Percentiles rank a stretch among this genome's conserved stretches.
Evolutionary conservation across 805 yeast species (phyloP).

Genomic region (Monosporozyma solicola): DNA sequence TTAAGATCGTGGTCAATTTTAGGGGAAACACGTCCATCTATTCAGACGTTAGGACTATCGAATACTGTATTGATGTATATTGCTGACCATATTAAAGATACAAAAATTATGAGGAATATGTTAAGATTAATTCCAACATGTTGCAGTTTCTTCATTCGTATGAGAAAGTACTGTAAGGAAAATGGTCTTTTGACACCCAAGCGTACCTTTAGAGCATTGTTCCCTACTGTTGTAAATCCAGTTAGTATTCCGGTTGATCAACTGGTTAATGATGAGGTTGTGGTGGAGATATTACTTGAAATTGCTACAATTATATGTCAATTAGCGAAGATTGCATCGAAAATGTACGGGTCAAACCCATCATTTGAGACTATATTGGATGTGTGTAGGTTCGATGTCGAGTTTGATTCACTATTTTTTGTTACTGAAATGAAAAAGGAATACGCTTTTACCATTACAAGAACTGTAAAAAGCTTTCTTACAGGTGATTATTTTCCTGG

Average conservation of each 20-base stretch:
- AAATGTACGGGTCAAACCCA: conserved; percentile 32
- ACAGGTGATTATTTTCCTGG: conserved; percentile 55
- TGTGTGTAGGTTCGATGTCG: conserved; percentile 31
- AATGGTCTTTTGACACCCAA: conserved; percentile 41
- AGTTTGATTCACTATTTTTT: conserved; percentile 36
- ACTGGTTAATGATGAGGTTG: conserved; percentile 54
- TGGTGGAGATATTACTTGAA: conserved; percentile 68
- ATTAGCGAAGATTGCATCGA: conserved; percentile 42
- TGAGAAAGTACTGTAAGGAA: conserved; percentile 40
- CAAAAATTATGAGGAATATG: conserved; percentile 39
- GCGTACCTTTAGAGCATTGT: conserved; percentile 57
- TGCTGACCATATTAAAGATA: conserved; percentile 33
- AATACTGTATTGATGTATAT: conserved; percentile 48
- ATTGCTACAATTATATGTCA: conserved; percentile 51
- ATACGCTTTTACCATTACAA: conserved; percentile 36
- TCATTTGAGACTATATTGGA: conserved; percentile 38
- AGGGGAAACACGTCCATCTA: conserved; percentile 19
- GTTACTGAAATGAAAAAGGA: conserved; percentile 34
- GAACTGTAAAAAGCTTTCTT: conserved; percentile 43
- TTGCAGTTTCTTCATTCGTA: conserved; percentile 41
- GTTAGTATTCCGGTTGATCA: conserved; percentile 61
- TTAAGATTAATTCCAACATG: conserved; percentile 48
- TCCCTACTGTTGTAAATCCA: conserved; percentile 63
- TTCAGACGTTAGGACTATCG: conserved; percentile 47
- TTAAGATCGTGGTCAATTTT: neutral